These are phyloP conservation scores for Fragilaria crotonensis DNA, from an alignment of 108 stramenopile genomes.

Conservation along the genomic window DNA sequence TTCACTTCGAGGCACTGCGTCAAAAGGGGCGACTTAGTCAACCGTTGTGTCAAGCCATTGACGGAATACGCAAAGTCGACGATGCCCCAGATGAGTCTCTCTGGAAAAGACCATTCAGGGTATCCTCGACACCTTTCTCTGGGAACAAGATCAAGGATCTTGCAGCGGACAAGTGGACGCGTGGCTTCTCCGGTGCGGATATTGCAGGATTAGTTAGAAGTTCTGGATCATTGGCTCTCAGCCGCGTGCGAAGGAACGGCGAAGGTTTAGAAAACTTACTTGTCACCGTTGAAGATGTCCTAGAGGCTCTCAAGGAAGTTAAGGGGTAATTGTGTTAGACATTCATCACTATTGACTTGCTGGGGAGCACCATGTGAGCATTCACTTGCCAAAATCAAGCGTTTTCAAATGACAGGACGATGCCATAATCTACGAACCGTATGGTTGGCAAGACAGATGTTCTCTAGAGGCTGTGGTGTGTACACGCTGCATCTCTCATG, in stretches of 20 bases:
- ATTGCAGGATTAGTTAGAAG: constrained; percentile 70
- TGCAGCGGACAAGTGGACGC: constrained; percentile 59
- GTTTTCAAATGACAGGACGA: too few relatives aligned
- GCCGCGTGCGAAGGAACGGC: constrained; percentile 42
- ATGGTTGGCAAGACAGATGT: too few relatives aligned
- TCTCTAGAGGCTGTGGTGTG: too few relatives aligned
- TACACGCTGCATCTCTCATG: too few relatives aligned
- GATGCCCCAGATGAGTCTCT: constrained; percentile 2
- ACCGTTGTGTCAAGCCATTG: constrained; percentile 53
- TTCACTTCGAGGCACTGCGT: constrained; percentile 69
- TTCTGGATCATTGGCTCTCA: constrained; percentile 58
- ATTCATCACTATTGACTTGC: too few relatives aligned
- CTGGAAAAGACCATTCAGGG: constrained; percentile 11
- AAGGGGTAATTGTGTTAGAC: too few relatives aligned
- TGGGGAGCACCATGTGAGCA: too few relatives aligned
- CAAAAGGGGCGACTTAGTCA: constrained; percentile 58
- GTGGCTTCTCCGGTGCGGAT: constrained; percentile 63
- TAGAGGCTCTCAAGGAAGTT: constrained; percentile 47
- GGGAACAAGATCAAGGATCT: constrained; percentile 43
- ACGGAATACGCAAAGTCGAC: constrained; percentile 24
- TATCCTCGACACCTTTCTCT: constrained; percentile 4
- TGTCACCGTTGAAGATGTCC: constrained; percentile 59
- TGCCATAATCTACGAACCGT: too few relatives aligned
- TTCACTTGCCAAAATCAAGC: too few relatives aligned
- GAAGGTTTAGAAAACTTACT: constrained; percentile 44